Evolutionary conservation across 2,329 filamentous ascomycete genomes (phyloP).

Genomic region (Xylaria sp.): DNA sequence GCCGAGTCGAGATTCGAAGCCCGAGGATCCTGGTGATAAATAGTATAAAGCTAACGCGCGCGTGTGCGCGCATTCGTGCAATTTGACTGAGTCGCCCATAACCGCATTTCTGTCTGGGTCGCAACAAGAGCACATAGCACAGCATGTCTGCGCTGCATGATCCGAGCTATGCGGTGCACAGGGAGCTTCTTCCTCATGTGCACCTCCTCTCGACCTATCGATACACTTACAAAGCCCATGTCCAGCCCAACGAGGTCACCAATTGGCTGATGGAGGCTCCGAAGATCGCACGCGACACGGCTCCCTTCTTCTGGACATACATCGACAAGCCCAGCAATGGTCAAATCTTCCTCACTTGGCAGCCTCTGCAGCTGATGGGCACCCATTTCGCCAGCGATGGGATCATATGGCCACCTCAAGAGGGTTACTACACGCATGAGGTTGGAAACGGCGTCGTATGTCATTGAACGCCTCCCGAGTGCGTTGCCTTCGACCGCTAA

Average conservation of each 20-base stretch:
- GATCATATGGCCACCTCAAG: conserved; percentile 87
- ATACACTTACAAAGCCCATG: conserved; percentile 77
- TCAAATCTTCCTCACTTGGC: conserved; percentile 87
- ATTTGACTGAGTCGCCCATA: neutral
- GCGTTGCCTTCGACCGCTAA: conserved; percentile 36
- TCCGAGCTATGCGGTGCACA: conserved; percentile 59
- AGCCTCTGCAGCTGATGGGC: conserved; percentile 76
- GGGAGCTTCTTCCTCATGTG: conserved; percentile 79
- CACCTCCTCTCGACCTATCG: conserved; percentile 87
- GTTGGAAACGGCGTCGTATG: conserved; percentile 69
- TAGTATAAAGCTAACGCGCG: neutral
- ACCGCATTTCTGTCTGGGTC: conserved; percentile 3
- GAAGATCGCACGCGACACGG: conserved; percentile 83
- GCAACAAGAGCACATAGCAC: conserved; percentile 13
- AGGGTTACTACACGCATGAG: conserved; percentile 81
- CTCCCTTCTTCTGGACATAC: conserved; percentile 94
- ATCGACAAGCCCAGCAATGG: conserved; percentile 85
- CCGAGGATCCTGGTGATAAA: neutral
- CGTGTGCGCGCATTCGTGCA: neutral
- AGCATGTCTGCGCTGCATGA: conserved; percentile 54
- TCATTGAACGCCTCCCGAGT: conserved; percentile 27
- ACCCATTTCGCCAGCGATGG: conserved; percentile 89
- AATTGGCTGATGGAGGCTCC: conserved; percentile 87
- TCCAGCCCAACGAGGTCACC: conserved; percentile 81
- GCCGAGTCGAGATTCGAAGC: neutral